These are phyloP conservation scores for Petasospora rhodanensis DNA, from an alignment of 1,139 yeast species.

Conservation along the genomic window DNA sequence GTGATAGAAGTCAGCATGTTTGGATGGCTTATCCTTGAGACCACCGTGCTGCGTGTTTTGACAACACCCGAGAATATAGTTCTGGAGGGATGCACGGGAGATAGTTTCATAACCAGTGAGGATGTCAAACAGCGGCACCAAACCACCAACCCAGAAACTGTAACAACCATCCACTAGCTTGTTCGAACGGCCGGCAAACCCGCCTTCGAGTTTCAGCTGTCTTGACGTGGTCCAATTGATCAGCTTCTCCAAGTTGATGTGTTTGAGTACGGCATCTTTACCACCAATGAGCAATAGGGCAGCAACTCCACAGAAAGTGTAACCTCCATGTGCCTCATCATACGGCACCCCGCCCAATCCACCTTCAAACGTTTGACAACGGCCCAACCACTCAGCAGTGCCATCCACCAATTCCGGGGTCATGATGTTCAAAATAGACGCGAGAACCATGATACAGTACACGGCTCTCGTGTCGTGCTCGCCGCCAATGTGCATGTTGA, in stretches of 20 bases:
- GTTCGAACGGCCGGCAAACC: slow-evolving; percentile 84
- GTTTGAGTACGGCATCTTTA: slow-evolving; percentile 25
- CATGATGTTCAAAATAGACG: slow-evolving; percentile 58
- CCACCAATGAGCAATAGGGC: slow-evolving; percentile 45
- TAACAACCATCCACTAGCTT: slow-evolving; percentile 96
- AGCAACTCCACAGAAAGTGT: slow-evolving; percentile 86
- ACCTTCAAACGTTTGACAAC: slow-evolving; percentile 91
- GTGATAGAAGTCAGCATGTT: slow-evolving; percentile 79
- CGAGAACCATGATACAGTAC: slow-evolving; percentile 79
- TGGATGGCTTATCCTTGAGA: slow-evolving; percentile 83
- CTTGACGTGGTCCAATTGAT: slow-evolving; percentile 65
- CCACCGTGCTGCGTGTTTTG: slow-evolving; percentile 67
- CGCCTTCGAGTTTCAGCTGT: slow-evolving; percentile 74
- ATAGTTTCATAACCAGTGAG: slow-evolving; percentile 38
- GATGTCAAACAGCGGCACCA: slow-evolving; percentile 59
- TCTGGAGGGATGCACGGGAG: slow-evolving; percentile 50
- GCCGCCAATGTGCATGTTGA: slow-evolving; percentile 70
- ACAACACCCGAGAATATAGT: slow-evolving; percentile 71
- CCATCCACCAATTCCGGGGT: slow-evolving; percentile 58
- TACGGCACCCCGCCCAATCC: slow-evolving; percentile 81
- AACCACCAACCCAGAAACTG: slow-evolving; percentile 91
- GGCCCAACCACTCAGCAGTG: slow-evolving; percentile 54
- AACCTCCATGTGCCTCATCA: slow-evolving; percentile 97
- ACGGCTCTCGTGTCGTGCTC: slow-evolving; percentile 85
- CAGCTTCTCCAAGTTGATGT: slow-evolving; percentile 39